These are phyloP conservation scores for Apostasia shenzhenica DNA, from an alignment of 106 monocot species.

Conservation along the genomic window DNA sequence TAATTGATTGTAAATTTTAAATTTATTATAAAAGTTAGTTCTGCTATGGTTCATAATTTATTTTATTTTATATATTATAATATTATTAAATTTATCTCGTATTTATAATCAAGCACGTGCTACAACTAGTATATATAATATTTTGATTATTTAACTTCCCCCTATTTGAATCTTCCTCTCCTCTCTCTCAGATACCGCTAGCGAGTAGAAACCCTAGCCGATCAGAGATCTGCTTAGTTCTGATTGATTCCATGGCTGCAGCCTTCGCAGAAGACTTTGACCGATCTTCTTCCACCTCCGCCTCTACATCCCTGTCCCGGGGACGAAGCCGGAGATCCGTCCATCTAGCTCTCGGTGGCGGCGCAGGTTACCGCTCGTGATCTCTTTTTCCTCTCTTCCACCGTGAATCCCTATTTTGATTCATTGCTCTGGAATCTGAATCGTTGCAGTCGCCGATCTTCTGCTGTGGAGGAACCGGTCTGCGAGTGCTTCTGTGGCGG, in stretches of 20 bases:
- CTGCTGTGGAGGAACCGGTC: constrained; percentile 9
- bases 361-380: constrained; percentile 7
- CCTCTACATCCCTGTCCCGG: not conserved
- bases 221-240: constrained; percentile 20
- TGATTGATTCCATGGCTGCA: constrained; percentile 15
- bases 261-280: no score
- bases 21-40: no score
- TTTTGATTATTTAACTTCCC: no score
- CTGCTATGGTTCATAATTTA: no score
- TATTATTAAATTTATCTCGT: no score
- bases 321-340: not conserved
- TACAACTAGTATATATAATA: no score
- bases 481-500: not conserved
- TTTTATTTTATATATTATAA: no score
- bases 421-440: not conserved
- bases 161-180: no score
- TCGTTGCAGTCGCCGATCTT: constrained; percentile 4
- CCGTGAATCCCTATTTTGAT: not conserved
- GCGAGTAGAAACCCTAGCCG: constrained; percentile 15
- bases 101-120: no score
- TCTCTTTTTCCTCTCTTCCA: constrained; percentile 1
- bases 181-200: no score
- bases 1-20: no score
- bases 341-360: constrained; percentile 8
- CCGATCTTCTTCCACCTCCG: constrained; percentile 14